Evolutionary conservation across 345 rosid species (phyloP).

Genomic region (Microthlaspi erraticum): DNA sequence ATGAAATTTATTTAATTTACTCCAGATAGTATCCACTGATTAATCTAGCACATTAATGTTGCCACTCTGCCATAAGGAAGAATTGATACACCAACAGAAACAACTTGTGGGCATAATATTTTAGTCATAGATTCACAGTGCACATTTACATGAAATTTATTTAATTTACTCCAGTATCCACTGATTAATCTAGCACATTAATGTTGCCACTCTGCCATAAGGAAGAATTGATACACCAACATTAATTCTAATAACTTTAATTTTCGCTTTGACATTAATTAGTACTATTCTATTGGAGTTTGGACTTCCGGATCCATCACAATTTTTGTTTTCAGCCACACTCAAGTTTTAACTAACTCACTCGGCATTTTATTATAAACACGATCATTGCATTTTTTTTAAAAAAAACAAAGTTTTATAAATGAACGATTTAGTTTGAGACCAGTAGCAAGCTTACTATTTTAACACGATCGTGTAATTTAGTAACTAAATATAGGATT

Average conservation of each 20-base stretch:
- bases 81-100: constrained; percentile 26
- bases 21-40: constrained; percentile 10
- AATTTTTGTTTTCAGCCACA: neutral
- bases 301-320: neutral
- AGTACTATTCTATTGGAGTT: constrained; percentile 16
- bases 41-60: constrained; percentile 32
- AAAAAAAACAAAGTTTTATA: neutral
- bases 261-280: constrained; percentile 3
- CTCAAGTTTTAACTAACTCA: neutral
- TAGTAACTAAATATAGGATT: neutral
- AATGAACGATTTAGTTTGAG: no score
- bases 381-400: constrained; percentile 13
- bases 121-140: no score
- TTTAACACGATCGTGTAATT: neutral
- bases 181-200: constrained; percentile 26
- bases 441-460: no score
- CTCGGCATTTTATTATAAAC: neutral
- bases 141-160: no score
- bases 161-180: no score
- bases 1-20: constrained; percentile 34
- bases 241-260: constrained; percentile 11
- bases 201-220: constrained; percentile 26
- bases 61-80: constrained; percentile 26
- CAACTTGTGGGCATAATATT: no score
- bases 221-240: constrained; percentile 28